Base-by-base conservation (phyloP, 805 yeast genomes). In the Saccharomycopsis sp. region DNA sequence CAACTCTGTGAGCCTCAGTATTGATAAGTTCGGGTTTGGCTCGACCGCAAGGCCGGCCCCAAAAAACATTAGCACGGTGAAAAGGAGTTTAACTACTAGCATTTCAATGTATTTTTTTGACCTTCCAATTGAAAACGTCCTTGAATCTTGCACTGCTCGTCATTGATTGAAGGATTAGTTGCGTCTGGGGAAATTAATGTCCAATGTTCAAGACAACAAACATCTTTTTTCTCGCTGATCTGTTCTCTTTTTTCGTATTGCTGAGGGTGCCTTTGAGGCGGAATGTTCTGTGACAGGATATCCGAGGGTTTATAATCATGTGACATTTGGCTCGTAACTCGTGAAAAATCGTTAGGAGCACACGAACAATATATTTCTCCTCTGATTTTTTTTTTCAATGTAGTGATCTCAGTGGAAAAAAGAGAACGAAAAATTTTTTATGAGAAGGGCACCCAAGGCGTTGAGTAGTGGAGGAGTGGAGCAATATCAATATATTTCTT, bases 1-100 rank as follows among this genome's bases (percentile, higher is more conserved):
- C 18, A 44, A 18, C 5, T 44, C 48, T n/a, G 48, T 44, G 21
- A 44, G 21, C 48, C 16, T 44, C 21, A 44, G 21, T 44, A 44
- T 44, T n/a, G 48, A 44, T 44, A 44, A 44, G 21, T 44, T 44
- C 16, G 48, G 48, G 21, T 44, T 44, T 16, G 48, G 48, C 48
- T 44, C 48, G 18, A 12, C 18, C 18, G 48, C 18, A 44, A 44
- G 21, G 21, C 21, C 18, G 5, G 21, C 48, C 7, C 48, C 48
- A 7, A 44, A 12, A 20, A 44, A 44, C 21, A 44, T 16, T 44
- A 44, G 48, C 21, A 44, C 48, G 21, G 20, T 44, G 21, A 44
- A 44, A 44, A 44, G 9, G 7, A 44, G 16, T 44, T 44, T 18
- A 12, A 44, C 16, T 18, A 44, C 7, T 4, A 44, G 48, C 48